Conservation (phyloP, 108 stramenopile genomes). For the Pseudonitzschia multistriata region DNA sequence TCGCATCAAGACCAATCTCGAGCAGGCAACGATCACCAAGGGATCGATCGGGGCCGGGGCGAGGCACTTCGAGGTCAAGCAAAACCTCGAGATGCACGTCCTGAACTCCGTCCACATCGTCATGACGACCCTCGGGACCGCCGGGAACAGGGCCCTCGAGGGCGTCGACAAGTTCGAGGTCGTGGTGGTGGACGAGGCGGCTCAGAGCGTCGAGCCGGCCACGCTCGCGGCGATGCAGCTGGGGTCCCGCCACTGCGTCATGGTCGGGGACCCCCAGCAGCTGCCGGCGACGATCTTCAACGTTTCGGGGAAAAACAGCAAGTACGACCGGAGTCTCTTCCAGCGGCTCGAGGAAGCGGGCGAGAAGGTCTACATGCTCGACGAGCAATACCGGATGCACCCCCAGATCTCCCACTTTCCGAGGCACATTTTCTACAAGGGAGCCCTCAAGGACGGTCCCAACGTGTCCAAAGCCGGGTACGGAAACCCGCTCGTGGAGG, state of each 20-base stretch:
- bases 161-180: conserved; percentile 89
- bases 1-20: conserved; percentile 57
- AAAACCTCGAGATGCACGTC: conserved; percentile 73
- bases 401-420: conserved; percentile 88
- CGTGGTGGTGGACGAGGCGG: conserved; percentile 98
- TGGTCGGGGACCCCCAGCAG: conserved; percentile 98
- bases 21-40: conserved; percentile 56
- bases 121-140: conserved; percentile 94
- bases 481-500: conserved; percentile 60
- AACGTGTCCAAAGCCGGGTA: conserved; percentile 72
- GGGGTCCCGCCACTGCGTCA: conserved; percentile 81
- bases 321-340: conserved; percentile 94
- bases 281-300: conserved; percentile 97
- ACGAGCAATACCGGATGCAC: conserved; percentile 98
- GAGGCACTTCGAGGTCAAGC: conserved; percentile 47
- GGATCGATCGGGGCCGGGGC: conserved; percentile 42
- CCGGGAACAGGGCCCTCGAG: conserved; percentile 83
- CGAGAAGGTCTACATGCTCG: conserved; percentile 88
- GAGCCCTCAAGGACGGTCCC: conserved; percentile 75
- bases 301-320: conserved; percentile 70
- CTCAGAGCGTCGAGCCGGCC: conserved; percentile 94
- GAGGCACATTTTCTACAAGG: conserved; percentile 84
- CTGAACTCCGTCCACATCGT: conserved; percentile 92
- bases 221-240: conserved; percentile 91
- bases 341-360: conserved; percentile 94